Evolutionary conservation across 768 basidiomycete species (phyloP), one percentile per base, ranked within the genome.

Genomic region (Tricholoma sp.): DNA sequence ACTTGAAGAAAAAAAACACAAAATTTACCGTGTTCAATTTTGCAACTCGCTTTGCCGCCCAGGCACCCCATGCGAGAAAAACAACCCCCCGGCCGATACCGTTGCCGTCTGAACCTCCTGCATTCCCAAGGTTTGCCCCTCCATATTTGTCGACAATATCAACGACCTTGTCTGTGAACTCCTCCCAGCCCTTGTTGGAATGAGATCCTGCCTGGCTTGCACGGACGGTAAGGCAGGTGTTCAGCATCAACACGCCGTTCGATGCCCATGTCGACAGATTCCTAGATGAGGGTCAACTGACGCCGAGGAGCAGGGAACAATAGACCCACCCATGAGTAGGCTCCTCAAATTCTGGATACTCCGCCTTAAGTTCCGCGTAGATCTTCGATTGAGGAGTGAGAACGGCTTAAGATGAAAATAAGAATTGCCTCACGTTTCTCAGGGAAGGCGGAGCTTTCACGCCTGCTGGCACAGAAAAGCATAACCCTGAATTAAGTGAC

Each of bases 51-150:
- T 94, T 92, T 57, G 80, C 83, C 19, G 95, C 95, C 78, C 86
- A 88, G 7, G 83, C 79, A 8, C 95, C 94, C 94, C 94, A 97
- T 6, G 91, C 91, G 64, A 98, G 80, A 69, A 98, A 94, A 21
- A 79, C 78, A 47, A 79, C 74, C 14, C 94, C 91, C 4, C 86
- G 83, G 58, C 88, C 85, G 54, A 81, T 67, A 24, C 86, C 88
- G 58, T 67, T 73, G 21, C 61, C 66, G 51, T 71, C 72, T 61
- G 76, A 69, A 57, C 66, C 61, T 18, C 65, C 66, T 54, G 62
- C 63, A 31, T 62, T 66, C 24, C 78, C 72, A 50, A 91, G 76
- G 68, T 86, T 88, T 54, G 88, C 82, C 62, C 91, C 83, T 57
- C 86, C 86, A 71, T 87, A 89, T 67, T 77, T 82, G 69, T 90